phyloP scores from a whole-genome alignment of 139 green algal species.

The Penium margaritaceum region DNA sequence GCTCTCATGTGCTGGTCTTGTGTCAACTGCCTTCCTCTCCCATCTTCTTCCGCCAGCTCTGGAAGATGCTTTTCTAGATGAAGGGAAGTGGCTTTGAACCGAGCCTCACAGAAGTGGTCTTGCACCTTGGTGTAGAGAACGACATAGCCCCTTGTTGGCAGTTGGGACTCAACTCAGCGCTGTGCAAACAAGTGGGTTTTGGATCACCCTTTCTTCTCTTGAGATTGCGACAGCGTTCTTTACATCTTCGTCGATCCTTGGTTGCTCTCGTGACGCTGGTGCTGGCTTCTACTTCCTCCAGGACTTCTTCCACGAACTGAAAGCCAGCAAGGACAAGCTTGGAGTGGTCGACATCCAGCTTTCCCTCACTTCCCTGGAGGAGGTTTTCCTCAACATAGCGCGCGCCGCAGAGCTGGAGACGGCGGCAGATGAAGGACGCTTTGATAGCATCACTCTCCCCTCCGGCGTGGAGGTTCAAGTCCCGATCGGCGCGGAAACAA shows the following conservation, averaged over 20 bases:
- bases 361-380: constrained; percentile 30
- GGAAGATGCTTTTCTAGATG: no score
- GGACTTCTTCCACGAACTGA: constrained; percentile 19
- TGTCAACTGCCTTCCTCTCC: no score
- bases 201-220: neutral
- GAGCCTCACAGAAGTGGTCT: no score
- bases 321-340: neutral
- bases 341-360: neutral
- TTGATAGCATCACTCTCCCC: constrained; percentile 26
- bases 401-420: constrained; percentile 34
- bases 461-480: constrained; percentile 12
- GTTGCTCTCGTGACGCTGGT: no score
- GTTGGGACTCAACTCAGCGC: constrained; percentile 12
- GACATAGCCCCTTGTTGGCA: neutral
- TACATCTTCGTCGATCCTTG: constrained; percentile 1
- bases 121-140: no score
- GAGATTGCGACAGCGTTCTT: neutral
- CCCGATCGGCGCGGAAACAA: neutral
- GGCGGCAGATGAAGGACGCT: constrained; percentile 9
- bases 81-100: no score
- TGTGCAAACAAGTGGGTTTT: constrained; percentile 22
- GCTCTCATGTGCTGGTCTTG: no score
- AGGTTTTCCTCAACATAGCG: constrained; percentile 46
- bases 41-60: no score
- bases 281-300: neutral